Conservation (phyloP, 768 basidiomycete genomes). For the Calocera viscosa region DNA sequence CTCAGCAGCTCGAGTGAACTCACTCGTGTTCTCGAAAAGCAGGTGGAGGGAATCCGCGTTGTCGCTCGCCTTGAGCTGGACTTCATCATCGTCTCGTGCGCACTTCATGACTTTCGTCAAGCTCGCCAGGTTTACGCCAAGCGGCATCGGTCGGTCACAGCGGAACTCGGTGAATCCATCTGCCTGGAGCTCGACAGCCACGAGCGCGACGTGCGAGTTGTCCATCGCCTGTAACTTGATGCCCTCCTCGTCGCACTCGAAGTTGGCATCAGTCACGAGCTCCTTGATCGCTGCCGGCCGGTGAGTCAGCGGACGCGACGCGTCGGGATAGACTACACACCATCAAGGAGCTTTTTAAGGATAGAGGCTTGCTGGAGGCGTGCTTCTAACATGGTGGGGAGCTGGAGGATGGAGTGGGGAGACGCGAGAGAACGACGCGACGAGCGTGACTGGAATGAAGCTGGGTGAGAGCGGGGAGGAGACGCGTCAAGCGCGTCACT, state of each 20-base stretch:
- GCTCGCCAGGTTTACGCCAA: constrained; percentile 75
- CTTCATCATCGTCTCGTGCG: constrained; percentile 89
- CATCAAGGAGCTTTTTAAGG: constrained; percentile 86
- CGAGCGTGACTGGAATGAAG: not conserved
- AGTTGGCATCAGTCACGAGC: constrained; percentile 93
- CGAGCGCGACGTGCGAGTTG: constrained; percentile 97
- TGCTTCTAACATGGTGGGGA: constrained; percentile 67
- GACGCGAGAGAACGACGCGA: not conserved
- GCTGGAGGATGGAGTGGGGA: not conserved
- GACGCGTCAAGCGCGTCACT: constrained; percentile 6
- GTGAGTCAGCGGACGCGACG: constrained; percentile 4
- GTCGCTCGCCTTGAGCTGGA: constrained; percentile 81
- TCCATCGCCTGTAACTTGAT: constrained; percentile 97
- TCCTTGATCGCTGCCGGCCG: constrained; percentile 78
- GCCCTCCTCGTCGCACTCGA: constrained; percentile 92
- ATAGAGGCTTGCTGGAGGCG: constrained; percentile 75
- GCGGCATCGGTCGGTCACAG: constrained; percentile 88
- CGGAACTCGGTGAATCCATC: constrained; percentile 77
- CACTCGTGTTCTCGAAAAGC: constrained; percentile 82
- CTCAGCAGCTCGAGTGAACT: constrained; percentile 24
- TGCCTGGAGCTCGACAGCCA: constrained; percentile 68
- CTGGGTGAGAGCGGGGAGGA: not conserved
- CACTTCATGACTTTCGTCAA: constrained; percentile 94
- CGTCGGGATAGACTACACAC: constrained; percentile 34
- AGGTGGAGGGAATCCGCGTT: constrained; percentile 80